Conservation (phyloP, 164 flowering plant genomes). For the Vitis vinifera region DNA sequence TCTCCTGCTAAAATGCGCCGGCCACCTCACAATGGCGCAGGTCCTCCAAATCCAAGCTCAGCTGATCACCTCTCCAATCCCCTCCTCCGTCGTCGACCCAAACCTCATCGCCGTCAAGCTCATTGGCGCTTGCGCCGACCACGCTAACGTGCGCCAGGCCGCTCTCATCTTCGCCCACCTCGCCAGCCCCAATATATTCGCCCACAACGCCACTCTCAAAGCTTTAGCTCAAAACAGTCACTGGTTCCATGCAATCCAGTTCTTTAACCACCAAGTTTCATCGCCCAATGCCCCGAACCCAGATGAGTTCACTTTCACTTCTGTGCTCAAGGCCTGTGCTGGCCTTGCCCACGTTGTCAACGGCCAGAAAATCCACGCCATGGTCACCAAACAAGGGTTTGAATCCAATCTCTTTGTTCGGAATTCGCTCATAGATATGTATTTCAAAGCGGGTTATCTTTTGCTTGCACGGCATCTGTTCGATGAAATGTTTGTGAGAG, state of each 20-base stretch:
- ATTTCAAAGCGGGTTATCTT: conserved; percentile 28
- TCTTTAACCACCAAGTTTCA: conserved; percentile 21
- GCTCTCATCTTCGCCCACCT: conserved; percentile 27
- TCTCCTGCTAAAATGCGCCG: conserved; percentile 32
- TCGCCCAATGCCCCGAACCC: conserved; percentile 13
- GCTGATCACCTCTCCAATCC: conserved; percentile 25
- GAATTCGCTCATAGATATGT: conserved; percentile 44
- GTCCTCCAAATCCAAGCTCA: conserved; percentile 38
- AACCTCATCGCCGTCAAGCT: conserved; percentile 42
- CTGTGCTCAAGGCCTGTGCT: conserved; percentile 39
- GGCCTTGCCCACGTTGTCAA: conserved; percentile 13
- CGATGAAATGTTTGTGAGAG: conserved; percentile 37
- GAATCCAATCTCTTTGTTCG: conserved; percentile 28
- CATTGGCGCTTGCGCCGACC: conserved; percentile 27
- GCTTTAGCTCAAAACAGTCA: conserved; percentile 33
- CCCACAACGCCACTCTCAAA: conserved; percentile 38
- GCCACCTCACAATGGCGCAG: conserved; percentile 29
- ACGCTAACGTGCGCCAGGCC: conserved; percentile 34
- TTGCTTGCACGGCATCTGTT: conserved; percentile 24
- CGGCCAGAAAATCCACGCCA: conserved; percentile 24
- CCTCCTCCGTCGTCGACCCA: conserved; percentile 20
- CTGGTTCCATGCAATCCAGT: conserved; percentile 19
- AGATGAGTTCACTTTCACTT: conserved; percentile 43
- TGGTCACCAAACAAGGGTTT: conserved; percentile 23
- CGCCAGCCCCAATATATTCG: conserved; percentile 27